Conservation (phyloP, 805 yeast species). For the Jamesozyma jinghongensis region DNA sequence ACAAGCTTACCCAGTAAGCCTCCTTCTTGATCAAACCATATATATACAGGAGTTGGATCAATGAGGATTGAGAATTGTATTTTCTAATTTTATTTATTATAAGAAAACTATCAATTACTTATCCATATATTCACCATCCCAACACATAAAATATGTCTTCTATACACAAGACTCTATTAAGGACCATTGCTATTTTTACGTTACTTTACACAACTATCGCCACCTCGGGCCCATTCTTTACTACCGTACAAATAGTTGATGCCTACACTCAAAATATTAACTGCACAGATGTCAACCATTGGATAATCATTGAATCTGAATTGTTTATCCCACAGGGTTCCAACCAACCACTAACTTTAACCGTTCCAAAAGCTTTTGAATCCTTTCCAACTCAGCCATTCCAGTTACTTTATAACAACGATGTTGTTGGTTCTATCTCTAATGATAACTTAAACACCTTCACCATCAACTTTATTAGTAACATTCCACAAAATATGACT, state of each 20-base stretch:
- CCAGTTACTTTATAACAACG: constrained; percentile 10
- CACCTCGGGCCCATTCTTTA: constrained; percentile 12
- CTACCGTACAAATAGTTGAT: constrained; percentile 18
- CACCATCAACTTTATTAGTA: constrained; percentile 11
- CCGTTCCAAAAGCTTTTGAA: constrained; percentile 19
- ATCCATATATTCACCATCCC: too few species aligned
- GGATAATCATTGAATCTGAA: constrained; percentile 23
- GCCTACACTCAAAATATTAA: constrained; percentile 15
- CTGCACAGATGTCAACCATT: constrained; percentile 21
- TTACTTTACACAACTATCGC: neutral
- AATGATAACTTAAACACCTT: constrained; percentile 16
- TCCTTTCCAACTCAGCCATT: constrained; percentile 16
- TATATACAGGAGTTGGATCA: too few species aligned
- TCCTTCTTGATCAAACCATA: too few species aligned
- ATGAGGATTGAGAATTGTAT: too few species aligned
- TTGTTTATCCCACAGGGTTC: constrained; percentile 16
- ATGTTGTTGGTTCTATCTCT: constrained; percentile 15
- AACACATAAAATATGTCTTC: neutral
- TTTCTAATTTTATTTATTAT: too few species aligned
- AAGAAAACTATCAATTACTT: too few species aligned
- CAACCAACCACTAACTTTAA: constrained; percentile 13
- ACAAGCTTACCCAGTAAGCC: too few species aligned
- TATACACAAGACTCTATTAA: neutral
- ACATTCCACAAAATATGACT: constrained; percentile 8
- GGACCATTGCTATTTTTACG: neutral